These are phyloP conservation scores for Tuber calosporum DNA, from an alignment of 495 filamentous ascomycete species.

Conservation along the genomic window DNA sequence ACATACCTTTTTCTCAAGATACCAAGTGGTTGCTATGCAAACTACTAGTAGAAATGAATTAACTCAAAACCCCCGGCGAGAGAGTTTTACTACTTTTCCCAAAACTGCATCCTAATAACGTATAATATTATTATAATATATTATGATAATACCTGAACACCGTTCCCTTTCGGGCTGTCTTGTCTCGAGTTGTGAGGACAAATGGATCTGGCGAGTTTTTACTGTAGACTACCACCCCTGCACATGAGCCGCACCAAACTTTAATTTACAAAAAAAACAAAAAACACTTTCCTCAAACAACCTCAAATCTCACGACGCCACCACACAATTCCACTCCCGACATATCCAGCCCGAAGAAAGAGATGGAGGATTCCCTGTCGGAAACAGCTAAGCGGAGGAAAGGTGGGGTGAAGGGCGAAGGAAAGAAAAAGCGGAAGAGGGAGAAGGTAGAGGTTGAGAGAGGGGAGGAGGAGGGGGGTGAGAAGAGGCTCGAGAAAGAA, in stretches of 20 bases:
- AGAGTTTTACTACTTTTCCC: no score
- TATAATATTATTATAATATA: no score
- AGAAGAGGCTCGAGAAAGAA: slow-evolving; percentile 46
- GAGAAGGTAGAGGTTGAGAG: slow-evolving; percentile 25
- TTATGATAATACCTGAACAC: no score
- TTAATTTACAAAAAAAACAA: not conserved
- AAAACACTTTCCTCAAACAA: not conserved
- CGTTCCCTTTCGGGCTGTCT: no score
- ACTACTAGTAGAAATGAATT: no score
- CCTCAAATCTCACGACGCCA: not conserved
- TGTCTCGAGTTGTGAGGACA: no score
- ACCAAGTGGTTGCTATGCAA: no score
- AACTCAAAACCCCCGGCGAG: no score
- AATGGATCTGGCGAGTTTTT: no score
- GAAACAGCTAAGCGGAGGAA: slow-evolving; percentile 1
- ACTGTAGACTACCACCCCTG: no score
- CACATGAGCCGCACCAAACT: not conserved
- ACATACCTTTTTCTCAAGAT: no score
- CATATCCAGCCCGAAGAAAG: not conserved
- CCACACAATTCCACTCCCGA: not conserved
- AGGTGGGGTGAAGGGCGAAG: not conserved
- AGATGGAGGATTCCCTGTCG: not conserved
- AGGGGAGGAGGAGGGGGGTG: slow-evolving; percentile 41
- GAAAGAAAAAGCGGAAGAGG: slow-evolving; percentile 18
- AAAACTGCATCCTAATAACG: no score